phyloP scores from a whole-genome alignment of 1,284 basidiomycete species.

The Austropuccinia psidii region DNA sequence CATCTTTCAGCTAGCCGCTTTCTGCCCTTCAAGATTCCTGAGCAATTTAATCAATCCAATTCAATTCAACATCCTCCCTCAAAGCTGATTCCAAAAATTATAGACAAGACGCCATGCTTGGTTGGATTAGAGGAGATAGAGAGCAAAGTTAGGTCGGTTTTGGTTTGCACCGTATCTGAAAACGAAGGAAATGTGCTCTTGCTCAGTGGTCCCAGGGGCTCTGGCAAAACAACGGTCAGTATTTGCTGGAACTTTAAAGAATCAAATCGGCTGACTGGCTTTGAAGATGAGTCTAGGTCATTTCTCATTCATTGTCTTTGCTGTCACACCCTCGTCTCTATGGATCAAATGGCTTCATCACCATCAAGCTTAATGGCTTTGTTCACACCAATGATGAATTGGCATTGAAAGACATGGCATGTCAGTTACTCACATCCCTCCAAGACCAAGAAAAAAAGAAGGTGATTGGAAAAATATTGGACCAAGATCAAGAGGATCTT shows the following conservation, averaged over 20 bases:
- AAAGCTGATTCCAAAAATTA: no score
- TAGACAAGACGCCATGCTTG: no score
- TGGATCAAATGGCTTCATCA: slow-evolving; percentile 55
- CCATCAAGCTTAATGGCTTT: slow-evolving; percentile 75
- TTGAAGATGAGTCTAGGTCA: not conserved
- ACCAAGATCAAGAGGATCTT: not conserved
- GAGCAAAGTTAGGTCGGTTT: not conserved
- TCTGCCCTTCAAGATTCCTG: no score
- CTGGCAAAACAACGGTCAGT: slow-evolving; percentile 24
- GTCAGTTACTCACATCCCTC: slow-evolving; percentile 57
- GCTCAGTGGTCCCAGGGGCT: slow-evolving; percentile 5
- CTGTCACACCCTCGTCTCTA: not conserved
- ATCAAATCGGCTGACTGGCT: no score
- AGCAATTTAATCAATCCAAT: no score
- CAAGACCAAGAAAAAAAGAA: no score
- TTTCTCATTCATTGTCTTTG: not conserved
- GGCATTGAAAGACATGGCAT: slow-evolving; percentile 84
- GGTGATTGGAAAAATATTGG: slow-evolving; percentile 1
- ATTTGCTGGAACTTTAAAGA: no score
- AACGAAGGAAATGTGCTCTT: slow-evolving; percentile 13
- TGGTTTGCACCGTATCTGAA: slow-evolving; percentile 15
- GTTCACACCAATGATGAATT: slow-evolving; percentile 73
- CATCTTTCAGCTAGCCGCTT: no score
- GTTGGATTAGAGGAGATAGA: no score
- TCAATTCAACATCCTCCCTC: no score